phyloP scores from a whole-genome alignment of 2,329 filamentous ascomycete species.

The Cladophialophora immunda region DNA sequence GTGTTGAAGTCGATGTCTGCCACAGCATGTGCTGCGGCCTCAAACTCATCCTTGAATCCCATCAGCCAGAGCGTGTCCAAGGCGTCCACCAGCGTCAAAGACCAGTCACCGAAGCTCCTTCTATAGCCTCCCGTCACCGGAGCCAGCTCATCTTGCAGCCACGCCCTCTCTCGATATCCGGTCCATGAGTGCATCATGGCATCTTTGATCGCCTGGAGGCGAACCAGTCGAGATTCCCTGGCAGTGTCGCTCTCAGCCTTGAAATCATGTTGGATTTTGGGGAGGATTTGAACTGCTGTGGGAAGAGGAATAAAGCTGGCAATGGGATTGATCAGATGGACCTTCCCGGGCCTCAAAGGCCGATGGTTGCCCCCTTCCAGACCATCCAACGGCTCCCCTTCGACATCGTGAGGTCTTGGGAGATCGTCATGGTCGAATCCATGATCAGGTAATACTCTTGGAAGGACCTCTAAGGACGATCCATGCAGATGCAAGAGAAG shows the following conservation, averaged over 20 bases:
- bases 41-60: constrained; percentile 71
- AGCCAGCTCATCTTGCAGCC: constrained; percentile 69
- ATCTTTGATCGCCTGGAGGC: constrained; percentile 57
- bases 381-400: neutral
- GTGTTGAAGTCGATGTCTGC: constrained; percentile 69
- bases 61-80: constrained; percentile 77
- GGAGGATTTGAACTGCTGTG: constrained; percentile 21
- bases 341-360: neutral
- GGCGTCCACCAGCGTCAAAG: constrained; percentile 70
- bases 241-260: constrained; percentile 4
- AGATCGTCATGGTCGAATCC: neutral
- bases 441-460: neutral
- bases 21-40: constrained; percentile 67
- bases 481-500: constrained; percentile 4
- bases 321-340: constrained; percentile 27
- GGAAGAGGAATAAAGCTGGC: constrained; percentile 31
- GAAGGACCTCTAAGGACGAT: neutral
- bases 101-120: constrained; percentile 71
- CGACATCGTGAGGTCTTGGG: too few species aligned
- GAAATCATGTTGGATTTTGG: constrained; percentile 38
- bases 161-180: constrained; percentile 69
- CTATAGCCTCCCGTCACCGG: constrained; percentile 62
- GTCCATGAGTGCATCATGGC: constrained; percentile 65
- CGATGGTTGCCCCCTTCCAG: neutral
- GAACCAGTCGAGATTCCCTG: constrained; percentile 33